Evolutionary conservation across 805 yeast genomes (phyloP), one percentile per base, ranked within the genome.

Genomic region (Barnettozyma vustinii): DNA sequence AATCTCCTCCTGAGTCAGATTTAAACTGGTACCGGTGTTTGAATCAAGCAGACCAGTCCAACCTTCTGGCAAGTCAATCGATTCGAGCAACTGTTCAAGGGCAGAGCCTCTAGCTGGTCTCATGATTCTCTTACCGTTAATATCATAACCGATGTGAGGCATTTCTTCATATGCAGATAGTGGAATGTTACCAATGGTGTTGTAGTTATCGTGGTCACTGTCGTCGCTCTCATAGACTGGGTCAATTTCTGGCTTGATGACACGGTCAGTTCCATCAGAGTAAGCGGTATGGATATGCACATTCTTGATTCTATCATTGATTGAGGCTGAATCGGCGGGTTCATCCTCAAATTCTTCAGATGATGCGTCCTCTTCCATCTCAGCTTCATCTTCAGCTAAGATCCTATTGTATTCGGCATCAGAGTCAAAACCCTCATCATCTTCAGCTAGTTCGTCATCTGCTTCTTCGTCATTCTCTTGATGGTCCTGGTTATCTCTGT

Each of bases 21-120:
- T 90, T 71, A 94, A 76, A 46, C 87, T 75, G 9, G 81, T 67
- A 52, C 99, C 99, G 7, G 98, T 89, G 60, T 83, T 77, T 61
- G 87, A 85, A 67, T 94, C 98, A 52, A 92, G 71, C 52, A 94
- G 74, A 42, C 99, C 99, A 15, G 99, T 94, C 98, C 98, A 94
- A 23, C 99, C 99, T 68, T 88, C 95, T 13, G 99, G 99, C 54
- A 94, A 74, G 53, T 94, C 99, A 52, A 94, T 94, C 27, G 83
- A 75, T 62, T 92, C 99, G 55, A 94, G 72, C 53, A 94, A 76
- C 60, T 84, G 86, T 62, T 94, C 98, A 56, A 94, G 76, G 1
- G 98, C 99, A 50, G 95, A 82, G 13, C 97, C 96, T 60, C 88
- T 85, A 9, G 98, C 99, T 12, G 99, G 99, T 67, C 99, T 81